Conservation (phyloP, 768 basidiomycete species). For the Pisolithus orientalis region DNA sequence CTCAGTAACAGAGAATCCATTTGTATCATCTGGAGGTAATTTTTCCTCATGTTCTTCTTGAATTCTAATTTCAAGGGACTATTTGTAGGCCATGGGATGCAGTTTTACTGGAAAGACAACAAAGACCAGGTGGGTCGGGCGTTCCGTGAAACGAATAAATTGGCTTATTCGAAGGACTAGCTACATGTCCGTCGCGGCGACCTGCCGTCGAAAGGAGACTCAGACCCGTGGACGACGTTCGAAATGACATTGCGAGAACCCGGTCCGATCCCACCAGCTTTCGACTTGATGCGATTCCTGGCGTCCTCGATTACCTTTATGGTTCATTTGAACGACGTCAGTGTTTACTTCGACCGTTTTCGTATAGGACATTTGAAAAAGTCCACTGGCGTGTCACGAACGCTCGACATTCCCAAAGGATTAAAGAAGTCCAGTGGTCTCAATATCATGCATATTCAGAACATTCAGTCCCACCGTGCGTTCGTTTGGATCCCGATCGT, state of each 20-base stretch:
- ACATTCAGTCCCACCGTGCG: conserved; percentile 61
- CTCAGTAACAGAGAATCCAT: conserved; percentile 78
- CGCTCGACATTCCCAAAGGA: conserved; percentile 47
- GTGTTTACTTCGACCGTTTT: conserved; percentile 77
- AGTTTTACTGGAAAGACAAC: conserved; percentile 92
- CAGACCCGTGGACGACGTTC: conserved; percentile 75
- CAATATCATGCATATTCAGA: conserved; percentile 62
- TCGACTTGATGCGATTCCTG: conserved; percentile 87
- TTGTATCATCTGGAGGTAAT: conserved; percentile 73
- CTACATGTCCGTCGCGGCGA: conserved; percentile 78
- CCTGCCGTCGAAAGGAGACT: conserved; percentile 37
- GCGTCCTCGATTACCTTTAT: conserved; percentile 93
- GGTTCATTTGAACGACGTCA: conserved; percentile 66
- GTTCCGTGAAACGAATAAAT: background rate
- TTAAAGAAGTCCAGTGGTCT: conserved; percentile 50
- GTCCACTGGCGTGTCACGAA: conserved; percentile 44
- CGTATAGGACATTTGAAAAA: conserved; percentile 65
- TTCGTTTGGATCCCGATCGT: conserved; percentile 1
- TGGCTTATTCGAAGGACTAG: conserved; percentile 29
- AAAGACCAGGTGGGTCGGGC: conserved; percentile 63
- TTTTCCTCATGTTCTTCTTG: background rate
- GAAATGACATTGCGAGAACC: conserved; percentile 84
- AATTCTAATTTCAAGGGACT: conserved; percentile 15
- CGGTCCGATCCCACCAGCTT: conserved; percentile 68
- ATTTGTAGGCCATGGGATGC: conserved; percentile 77